Evolutionary conservation across 805 yeast genomes (phyloP).

Genomic region (Nakazawaea wickerhamii): DNA sequence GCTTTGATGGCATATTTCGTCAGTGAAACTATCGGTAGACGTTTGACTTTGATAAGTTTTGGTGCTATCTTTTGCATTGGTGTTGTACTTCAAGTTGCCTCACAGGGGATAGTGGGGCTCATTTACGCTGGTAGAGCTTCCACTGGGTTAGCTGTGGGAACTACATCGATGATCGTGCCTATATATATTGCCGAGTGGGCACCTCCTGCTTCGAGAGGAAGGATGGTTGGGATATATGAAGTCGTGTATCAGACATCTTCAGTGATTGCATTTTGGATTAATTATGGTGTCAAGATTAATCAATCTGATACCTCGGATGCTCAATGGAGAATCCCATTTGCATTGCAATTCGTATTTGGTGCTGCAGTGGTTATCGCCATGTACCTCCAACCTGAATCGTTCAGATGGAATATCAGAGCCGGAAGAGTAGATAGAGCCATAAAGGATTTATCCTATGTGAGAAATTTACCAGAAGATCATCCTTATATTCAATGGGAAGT

Average conservation of each 20-base stretch:
- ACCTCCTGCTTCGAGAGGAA: slow-evolving; percentile 41
- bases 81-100: slow-evolving; percentile 6
- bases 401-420: slow-evolving; percentile 35
- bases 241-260: slow-evolving; percentile 45
- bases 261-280: slow-evolving; percentile 44
- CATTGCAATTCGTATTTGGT: slow-evolving; percentile 28
- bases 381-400: slow-evolving; percentile 38
- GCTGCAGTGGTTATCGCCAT: slow-evolving; percentile 37
- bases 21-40: slow-evolving; percentile 36
- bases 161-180: slow-evolving; percentile 44
- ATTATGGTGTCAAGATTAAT: slow-evolving; percentile 35
- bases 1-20: slow-evolving; percentile 37
- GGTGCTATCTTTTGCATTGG: slow-evolving; percentile 30
- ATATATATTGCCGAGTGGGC: slow-evolving; percentile 39
- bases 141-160: slow-evolving; percentile 50
- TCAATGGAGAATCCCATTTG: slow-evolving; percentile 46
- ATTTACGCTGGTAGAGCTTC: slow-evolving; percentile 48
- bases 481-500: slow-evolving; percentile 38
- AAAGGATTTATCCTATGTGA: slow-evolving; percentile 30
- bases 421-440: slow-evolving; percentile 31
- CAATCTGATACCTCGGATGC: slow-evolving; percentile 25
- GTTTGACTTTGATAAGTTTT: slow-evolving; percentile 33
- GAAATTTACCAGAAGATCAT: slow-evolving; percentile 32
- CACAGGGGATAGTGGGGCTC: slow-evolving; percentile 29
- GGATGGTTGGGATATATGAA: slow-evolving; percentile 41